Evolutionary conservation across 2,329 filamentous ascomycete genomes (phyloP).

Genomic region (Calonectria montana): DNA sequence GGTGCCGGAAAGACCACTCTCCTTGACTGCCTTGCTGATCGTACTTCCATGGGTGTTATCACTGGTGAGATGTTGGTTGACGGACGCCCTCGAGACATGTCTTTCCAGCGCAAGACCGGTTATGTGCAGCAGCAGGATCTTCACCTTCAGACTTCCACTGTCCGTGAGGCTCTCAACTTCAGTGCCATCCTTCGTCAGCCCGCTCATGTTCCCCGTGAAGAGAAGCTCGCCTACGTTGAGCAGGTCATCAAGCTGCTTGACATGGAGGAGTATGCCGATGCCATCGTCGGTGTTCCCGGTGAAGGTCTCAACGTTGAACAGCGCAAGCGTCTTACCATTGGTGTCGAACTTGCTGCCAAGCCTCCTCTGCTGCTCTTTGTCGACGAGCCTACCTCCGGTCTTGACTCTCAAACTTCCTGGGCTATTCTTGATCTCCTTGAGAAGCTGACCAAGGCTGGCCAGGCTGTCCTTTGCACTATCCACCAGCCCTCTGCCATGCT

Average conservation of each 20-base stretch:
- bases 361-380: conserved; percentile 90
- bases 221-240: conserved; percentile 89
- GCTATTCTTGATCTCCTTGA: conserved; percentile 89
- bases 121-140: conserved; percentile 96
- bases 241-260: conserved; percentile 92
- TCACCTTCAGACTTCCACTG: conserved; percentile 85
- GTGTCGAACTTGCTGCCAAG: conserved; percentile 95
- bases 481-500: conserved; percentile 97
- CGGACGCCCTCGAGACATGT: conserved; percentile 75
- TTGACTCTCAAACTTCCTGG: conserved; percentile 94
- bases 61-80: conserved; percentile 82
- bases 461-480: conserved; percentile 96
- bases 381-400: conserved; percentile 93
- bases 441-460: conserved; percentile 88
- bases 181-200: conserved; percentile 89
- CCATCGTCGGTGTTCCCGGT: conserved; percentile 89
- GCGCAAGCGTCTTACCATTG: conserved; percentile 86
- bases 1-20: conserved; percentile 96
- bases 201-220: conserved; percentile 73
- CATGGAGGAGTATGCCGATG: conserved; percentile 91
- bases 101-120: conserved; percentile 92
- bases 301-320: conserved; percentile 83
- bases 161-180: conserved; percentile 89
- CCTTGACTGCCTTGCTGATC: conserved; percentile 85
- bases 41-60: conserved; percentile 90